phyloP scores from a whole-genome alignment of 176 grass and related monocot species.

The Carex pumila region DNA sequence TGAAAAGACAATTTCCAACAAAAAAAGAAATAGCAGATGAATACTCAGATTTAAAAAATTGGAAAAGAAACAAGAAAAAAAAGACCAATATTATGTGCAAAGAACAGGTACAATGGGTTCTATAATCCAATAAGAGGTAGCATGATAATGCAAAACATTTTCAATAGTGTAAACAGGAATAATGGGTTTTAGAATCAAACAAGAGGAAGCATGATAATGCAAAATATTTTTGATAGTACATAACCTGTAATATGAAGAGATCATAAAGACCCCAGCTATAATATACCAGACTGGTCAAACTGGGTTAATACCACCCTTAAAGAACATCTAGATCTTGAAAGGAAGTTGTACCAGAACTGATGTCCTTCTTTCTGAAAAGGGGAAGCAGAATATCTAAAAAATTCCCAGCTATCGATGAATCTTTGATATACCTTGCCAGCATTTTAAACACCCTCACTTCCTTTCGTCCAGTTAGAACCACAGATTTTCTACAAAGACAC shows the following conservation, averaged over 20 bases:
- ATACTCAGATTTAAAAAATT: neutral
- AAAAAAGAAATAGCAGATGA: neutral
- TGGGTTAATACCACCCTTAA: neutral
- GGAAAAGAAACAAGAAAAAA: neutral
- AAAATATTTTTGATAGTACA: neutral
- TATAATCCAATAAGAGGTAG: neutral
- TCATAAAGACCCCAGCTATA: neutral
- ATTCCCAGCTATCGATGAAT: conserved; percentile 37
- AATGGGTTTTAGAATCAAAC: neutral
- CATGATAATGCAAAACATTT: neutral
- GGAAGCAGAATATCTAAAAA: conserved; percentile 75
- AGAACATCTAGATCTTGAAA: neutral
- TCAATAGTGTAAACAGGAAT: neutral
- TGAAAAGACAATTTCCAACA: neutral
- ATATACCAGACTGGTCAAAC: neutral
- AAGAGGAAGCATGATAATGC: neutral
- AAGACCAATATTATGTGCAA: neutral
- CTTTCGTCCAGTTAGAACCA: conserved; percentile 49
- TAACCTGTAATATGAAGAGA: neutral
- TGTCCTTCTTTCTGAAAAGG: conserved; percentile 73
- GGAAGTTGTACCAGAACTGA: conserved; percentile 43
- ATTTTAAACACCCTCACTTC: conserved; percentile 82
- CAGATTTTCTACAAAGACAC: conserved; percentile 54
- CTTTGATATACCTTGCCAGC: conserved; percentile 64
- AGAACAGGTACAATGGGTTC: neutral